phyloP scores from a whole-genome alignment of 768 basidiomycete species.

The Suillus subaureus region DNA sequence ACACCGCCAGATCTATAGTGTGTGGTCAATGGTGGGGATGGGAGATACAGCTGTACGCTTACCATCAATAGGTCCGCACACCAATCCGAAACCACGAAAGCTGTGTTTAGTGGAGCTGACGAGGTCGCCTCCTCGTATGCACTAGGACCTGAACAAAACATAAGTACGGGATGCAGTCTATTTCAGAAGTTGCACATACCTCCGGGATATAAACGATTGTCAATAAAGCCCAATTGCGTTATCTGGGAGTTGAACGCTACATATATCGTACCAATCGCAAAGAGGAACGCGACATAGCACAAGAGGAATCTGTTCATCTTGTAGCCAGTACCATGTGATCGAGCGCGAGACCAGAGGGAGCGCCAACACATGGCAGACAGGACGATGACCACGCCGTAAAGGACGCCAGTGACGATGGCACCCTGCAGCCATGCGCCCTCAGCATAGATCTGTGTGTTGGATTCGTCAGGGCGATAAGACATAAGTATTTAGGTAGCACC shows the following conservation, averaged over 20 bases:
- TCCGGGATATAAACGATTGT: slow-evolving; percentile 34
- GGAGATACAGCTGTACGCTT: not conserved
- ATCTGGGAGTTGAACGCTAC: slow-evolving; percentile 24
- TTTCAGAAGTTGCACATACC: slow-evolving; percentile 17
- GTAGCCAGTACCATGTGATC: slow-evolving; percentile 6
- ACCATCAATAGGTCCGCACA: slow-evolving; percentile 34
- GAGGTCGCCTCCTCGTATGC: slow-evolving; percentile 25
- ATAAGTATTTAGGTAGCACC: slow-evolving; percentile 12
- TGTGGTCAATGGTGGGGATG: not conserved
- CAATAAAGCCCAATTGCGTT: slow-evolving; percentile 33
- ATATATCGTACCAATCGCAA: slow-evolving; percentile 31
- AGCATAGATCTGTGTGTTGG: slow-evolving; percentile 19
- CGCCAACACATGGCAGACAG: slow-evolving; percentile 28
- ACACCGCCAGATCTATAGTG: slow-evolving; percentile 33
- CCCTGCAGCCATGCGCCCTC: slow-evolving; percentile 35
- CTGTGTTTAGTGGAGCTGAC: slow-evolving; percentile 28
- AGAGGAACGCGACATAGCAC: slow-evolving; percentile 31
- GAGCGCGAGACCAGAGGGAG: slow-evolving; percentile 29
- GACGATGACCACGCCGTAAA: slow-evolving; percentile 31
- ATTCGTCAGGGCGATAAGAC: slow-evolving; percentile 14
- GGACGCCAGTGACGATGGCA: slow-evolving; percentile 27
- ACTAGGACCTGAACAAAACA: slow-evolving; percentile 22
- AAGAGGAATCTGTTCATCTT: slow-evolving; percentile 32
- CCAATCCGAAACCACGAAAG: slow-evolving; percentile 35
- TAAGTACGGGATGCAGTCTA: not conserved